Base-by-base conservation (phyloP, 2,329 filamentous ascomycete species). In the Tolypocladium tropicale region DNA sequence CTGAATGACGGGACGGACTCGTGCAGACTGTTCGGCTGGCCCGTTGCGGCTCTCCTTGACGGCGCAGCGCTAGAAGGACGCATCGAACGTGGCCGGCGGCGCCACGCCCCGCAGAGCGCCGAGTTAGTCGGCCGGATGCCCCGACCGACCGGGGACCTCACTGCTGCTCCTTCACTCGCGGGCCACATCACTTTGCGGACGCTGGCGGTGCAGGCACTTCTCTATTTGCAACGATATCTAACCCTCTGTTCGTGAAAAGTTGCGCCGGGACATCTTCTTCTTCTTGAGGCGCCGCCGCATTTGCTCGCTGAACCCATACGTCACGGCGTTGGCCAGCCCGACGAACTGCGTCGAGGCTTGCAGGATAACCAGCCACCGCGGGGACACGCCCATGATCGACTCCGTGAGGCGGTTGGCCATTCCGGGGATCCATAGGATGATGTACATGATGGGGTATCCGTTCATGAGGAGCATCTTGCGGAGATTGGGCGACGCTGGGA, bases 371-470 rank as follows among this genome's bases (percentile, higher is more conserved):
- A 69, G 56, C 59, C 63, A 61, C 1, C 57, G 59, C 52, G 55
- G 56, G 23, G 59, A 65, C 0, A 54, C 54, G 16, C 61, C 68
- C 2, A 23, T 4, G 2, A 34, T 12, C 16, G 64, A 61, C 59
- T 70, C 69, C 43, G 62, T 62, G 43, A 68, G 53, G 32, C 68
- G 65, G 61, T 72, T 74, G 37, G 61, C 56, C 54, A 74, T 66
- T 6, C 71, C 71, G 0, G 71, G 71, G 7, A 73, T 64, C 70
- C 68, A 73, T n/a, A 73, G 65, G 6, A 72, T 51, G 48, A 73
- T 66, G 60, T 71, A 72, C 39, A 64, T 64, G 49, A 71, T 66
- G 1, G 71, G 70, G 52, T 73, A 73, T 2, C 67, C 70, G 54
- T 72, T 71, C 53, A 73, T 61, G 9, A 72, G 59, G 23, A 73